Evolutionary conservation across 495 filamentous ascomycete species (phyloP).

Genomic region (Parachaetomium inaequale): DNA sequence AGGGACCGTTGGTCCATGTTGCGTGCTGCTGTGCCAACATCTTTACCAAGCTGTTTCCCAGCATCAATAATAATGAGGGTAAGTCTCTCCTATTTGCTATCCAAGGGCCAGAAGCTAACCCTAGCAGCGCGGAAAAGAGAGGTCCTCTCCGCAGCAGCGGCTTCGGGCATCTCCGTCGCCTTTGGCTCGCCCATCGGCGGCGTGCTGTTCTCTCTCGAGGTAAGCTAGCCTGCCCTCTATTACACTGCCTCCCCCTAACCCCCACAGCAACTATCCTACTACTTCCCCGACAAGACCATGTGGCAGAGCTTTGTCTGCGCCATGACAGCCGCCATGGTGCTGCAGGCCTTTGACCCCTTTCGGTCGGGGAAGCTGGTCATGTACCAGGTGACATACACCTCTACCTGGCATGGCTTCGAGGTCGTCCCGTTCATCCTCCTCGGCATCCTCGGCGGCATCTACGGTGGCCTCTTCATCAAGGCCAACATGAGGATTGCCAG

Average conservation of each 20-base stretch:
- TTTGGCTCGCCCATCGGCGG: conserved; percentile 96
- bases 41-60: conserved; percentile 85
- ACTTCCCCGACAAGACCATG: conserved; percentile 99
- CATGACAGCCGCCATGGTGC: conserved; percentile 91
- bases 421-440: conserved; percentile 83
- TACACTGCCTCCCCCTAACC: not conserved
- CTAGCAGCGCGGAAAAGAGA: conserved; percentile 82
- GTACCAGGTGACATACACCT: conserved; percentile 93
- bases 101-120: conserved; percentile 17
- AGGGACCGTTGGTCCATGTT: conserved; percentile 94
- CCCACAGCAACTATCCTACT: conserved; percentile 79
- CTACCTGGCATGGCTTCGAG: conserved; percentile 93
- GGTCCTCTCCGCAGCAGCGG: conserved; percentile 89
- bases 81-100: not conserved
- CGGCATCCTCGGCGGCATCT: conserved; percentile 85
- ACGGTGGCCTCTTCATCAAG: conserved; percentile 92
- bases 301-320: conserved; percentile 99
- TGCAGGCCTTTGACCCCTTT: conserved; percentile 93
- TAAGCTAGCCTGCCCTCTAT: conserved; percentile 28
- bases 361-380: conserved; percentile 93
- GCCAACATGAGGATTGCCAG: conserved; percentile 82
- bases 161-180: conserved; percentile 92
- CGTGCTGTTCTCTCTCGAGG: conserved; percentile 87
- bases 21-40: conserved; percentile 96
- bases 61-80: conserved; percentile 87